A percentile compares a stretch with the other conserved stretches of the same genome.
These are phyloP conservation scores for Solanum chmielewskii DNA, from an alignment of 257 asterid species.

Conservation along the genomic window DNA sequence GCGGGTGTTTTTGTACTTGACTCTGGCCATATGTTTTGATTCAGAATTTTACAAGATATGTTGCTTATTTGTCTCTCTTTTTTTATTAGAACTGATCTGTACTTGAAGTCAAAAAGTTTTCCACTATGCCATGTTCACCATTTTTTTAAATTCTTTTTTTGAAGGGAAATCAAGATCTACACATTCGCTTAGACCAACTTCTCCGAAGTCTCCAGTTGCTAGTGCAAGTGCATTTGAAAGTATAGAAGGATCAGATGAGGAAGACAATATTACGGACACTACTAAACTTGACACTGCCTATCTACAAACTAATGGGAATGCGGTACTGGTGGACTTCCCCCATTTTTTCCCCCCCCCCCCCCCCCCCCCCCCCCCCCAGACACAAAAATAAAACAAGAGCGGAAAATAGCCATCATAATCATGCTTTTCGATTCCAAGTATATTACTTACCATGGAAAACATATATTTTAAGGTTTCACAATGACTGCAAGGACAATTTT, in stretches of 20 bases:
- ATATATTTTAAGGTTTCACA: background rate
- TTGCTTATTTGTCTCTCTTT: background rate
- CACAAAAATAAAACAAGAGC: background rate
- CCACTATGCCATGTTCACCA: conserved; percentile 1
- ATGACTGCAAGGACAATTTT: background rate
- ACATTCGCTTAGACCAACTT: conserved; percentile 53
- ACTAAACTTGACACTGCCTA: conserved; percentile 42
- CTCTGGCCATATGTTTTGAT: background rate
- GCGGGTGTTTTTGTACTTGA: background rate
- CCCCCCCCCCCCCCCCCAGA: background rate
- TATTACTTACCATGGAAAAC: background rate
- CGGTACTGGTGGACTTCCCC: conserved; percentile 17
- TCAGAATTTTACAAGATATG: background rate
- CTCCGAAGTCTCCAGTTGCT: conserved; percentile 90
- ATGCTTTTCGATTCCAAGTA: background rate
- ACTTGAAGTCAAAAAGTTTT: background rate
- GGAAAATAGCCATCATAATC: background rate
- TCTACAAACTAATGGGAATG: conserved; percentile 63
- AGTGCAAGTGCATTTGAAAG: conserved; percentile 94
- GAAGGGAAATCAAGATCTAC: conserved; percentile 42
- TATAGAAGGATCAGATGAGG: conserved; percentile 88
- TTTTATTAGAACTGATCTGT: background rate
- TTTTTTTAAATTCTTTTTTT: background rate
- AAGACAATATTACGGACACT: conserved; percentile 49
- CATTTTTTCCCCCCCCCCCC: background rate